Evolutionary conservation across 148 eudicot species (phyloP), one percentile per base, ranked within the genome.

Genomic region (Drosera capensis): DNA sequence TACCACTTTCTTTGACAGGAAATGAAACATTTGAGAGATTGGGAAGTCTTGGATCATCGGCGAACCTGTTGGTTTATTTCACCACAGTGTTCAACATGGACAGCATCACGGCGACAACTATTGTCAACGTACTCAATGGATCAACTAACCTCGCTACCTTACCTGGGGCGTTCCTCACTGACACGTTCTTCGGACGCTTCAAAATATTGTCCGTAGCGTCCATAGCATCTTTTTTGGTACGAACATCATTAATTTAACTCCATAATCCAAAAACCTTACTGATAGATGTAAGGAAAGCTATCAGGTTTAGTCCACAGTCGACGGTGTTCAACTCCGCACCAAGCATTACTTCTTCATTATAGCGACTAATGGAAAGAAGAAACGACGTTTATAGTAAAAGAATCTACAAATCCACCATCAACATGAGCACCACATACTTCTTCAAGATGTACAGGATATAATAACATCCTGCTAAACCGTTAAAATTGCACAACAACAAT

Each of bases 1-100:
- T n/a, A n/a, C n/a, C n/a, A n/a, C n/a, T 34, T 1, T 34, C 14
- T 34, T 13, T 19, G 16, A 14, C 7, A 66, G 71, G 66, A 0
- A 66, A 66, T 16, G 71, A 66, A 15, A 45, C 71, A 22, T 66
- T 59, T 28, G 66, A 66, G 53, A 66, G 60, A 18, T 14, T 66
- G 60, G 71, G 61, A 5, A 54, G 65, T 16, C 49, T 66, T 60
- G 55, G 71, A 42, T 57, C 60, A 30, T 30, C 44, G 2, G 38
- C 52, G 0, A 66, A 66, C 49, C 23, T 66, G n/a, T 59, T 65
- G 3, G 53, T 60, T 18, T 66, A 66, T 50, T 25, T 66, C 11
- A 55, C 57, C 1, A 54, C 61, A 9, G 44, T 43, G 25, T 66
- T 59, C 54, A 66, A 66, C 39, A 20, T 66, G 48, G 21, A 23